phyloP scores from a whole-genome alignment of 805 yeast species.

The Metschnikowia lochheadii region DNA sequence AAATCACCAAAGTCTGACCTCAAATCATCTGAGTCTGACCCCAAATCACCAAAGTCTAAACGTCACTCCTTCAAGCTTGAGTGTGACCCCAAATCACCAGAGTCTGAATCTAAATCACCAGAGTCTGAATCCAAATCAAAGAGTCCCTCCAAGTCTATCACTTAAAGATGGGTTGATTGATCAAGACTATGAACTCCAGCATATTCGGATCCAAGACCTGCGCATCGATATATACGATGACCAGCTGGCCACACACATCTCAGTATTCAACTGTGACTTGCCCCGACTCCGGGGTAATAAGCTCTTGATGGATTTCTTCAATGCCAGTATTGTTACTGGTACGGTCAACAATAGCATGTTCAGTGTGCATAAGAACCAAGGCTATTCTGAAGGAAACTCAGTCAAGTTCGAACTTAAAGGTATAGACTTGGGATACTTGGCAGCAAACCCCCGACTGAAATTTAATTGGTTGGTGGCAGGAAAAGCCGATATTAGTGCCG shows the following conservation, averaged over 20 bases:
- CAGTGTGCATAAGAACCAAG: slow-evolving; percentile 72
- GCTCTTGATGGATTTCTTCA: slow-evolving; percentile 61
- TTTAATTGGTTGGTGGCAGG: slow-evolving; percentile 75
- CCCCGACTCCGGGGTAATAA: slow-evolving; percentile 57
- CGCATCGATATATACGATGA: slow-evolving; percentile 34
- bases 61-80: too few relatives aligned
- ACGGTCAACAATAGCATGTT: slow-evolving; percentile 71
- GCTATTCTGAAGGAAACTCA: slow-evolving; percentile 30
- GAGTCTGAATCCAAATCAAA: too few relatives aligned
- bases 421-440: slow-evolving; percentile 33
- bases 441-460: slow-evolving; percentile 35
- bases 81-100: too few relatives aligned
- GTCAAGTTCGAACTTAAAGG: slow-evolving; percentile 41
- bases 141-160: too few relatives aligned
- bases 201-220: slow-evolving; percentile 50
- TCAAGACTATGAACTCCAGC: slow-evolving; percentile 30
- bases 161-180: slow-evolving; percentile 17
- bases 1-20: too few relatives aligned
- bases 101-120: too few relatives aligned
- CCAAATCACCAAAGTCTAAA: too few relatives aligned
- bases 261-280: slow-evolving; percentile 63
- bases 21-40: too few relatives aligned
- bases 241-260: slow-evolving; percentile 40
- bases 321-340: slow-evolving; percentile 68
- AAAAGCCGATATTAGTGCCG: slow-evolving; percentile 59